Percentiles rank a stretch among this genome's conserved stretches.
Evolutionary conservation across 371 early-diverging fungal species (phyloP).

Genomic region (Umbelopsis sp.): DNA sequence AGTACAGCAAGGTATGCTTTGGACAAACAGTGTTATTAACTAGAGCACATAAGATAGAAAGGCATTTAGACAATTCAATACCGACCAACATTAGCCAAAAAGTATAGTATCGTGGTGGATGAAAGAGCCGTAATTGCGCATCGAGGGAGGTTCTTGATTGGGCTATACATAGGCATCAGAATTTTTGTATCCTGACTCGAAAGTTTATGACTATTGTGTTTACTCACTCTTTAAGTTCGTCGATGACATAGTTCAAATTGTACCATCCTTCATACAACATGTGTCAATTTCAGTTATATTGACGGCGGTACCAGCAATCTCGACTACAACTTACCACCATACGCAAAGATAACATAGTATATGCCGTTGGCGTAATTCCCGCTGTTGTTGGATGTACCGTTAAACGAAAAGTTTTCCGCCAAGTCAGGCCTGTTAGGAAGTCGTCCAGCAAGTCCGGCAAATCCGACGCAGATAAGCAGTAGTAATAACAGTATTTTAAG

Average conservation of each 20-base stretch:
- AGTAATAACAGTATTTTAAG: conserved; percentile 28
- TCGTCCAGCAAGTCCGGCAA: conserved; percentile 33
- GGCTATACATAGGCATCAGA: neutral
- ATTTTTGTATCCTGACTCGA: neutral
- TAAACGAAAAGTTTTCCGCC: conserved; percentile 27
- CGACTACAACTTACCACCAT: conserved; percentile 18
- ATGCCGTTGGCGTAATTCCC: conserved; percentile 31
- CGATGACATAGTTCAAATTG: conserved; percentile 32
- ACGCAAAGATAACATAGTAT: conserved; percentile 33
- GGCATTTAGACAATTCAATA: too few species aligned
- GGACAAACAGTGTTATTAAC: neutral
- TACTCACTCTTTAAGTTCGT: conserved; percentile 26
- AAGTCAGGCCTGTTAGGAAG: conserved; percentile 28
- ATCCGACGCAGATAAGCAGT: conserved; percentile 23
- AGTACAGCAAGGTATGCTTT: conserved; percentile 31
- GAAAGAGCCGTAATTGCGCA: conserved; percentile 30
- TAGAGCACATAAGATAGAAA: neutral
- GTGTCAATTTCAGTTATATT: neutral
- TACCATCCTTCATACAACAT: conserved; percentile 23
- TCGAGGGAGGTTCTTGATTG: conserved; percentile 32
- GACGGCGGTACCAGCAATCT: neutral
- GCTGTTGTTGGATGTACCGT: conserved; percentile 26
- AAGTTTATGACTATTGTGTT: too few species aligned
- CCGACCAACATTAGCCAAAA: conserved; percentile 30
- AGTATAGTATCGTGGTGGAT: conserved; percentile 25